phyloP scores from a whole-genome alignment of 306 rosid genomes.

The Macrotyloma uniflorum region DNA sequence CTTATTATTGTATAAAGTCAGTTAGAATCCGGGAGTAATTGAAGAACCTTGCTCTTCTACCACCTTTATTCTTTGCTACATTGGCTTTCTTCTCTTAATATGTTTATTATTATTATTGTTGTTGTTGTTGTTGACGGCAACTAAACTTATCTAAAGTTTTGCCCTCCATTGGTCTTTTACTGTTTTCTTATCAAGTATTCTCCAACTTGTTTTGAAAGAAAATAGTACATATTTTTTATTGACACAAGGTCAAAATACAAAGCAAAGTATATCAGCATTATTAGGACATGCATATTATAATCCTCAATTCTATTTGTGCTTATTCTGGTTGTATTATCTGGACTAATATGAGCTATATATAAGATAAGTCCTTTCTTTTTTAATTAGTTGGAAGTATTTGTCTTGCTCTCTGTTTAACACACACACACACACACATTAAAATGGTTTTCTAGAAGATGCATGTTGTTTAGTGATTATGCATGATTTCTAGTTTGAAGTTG shows the following conservation, averaged over 20 bases:
- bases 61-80: background rate
- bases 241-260: background rate
- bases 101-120: background rate
- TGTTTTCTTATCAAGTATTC: conserved; percentile 6
- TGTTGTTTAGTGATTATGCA: conserved; percentile 8
- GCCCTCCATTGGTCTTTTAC: background rate
- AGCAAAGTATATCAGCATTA: conserved; percentile 2
- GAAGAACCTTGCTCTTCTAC: background rate
- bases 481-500: conserved; percentile 30
- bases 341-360: background rate
- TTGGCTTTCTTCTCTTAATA: background rate
- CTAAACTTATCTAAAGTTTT: conserved; percentile 1
- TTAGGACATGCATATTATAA: background rate
- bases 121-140: background rate
- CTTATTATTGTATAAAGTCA: conserved; percentile 5
- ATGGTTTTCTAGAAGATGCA: conserved; percentile 26
- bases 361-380: conserved; percentile 4
- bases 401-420: conserved; percentile 2
- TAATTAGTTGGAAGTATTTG: conserved; percentile 8
- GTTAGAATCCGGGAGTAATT: background rate
- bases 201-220: conserved; percentile 26
- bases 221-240: background rate
- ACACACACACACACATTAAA: background rate
- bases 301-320: background rate
- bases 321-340: conserved; percentile 1